phyloP scores from a whole-genome alignment of 768 basidiomycete species.

The Rhizopogon salebrosus region DNA sequence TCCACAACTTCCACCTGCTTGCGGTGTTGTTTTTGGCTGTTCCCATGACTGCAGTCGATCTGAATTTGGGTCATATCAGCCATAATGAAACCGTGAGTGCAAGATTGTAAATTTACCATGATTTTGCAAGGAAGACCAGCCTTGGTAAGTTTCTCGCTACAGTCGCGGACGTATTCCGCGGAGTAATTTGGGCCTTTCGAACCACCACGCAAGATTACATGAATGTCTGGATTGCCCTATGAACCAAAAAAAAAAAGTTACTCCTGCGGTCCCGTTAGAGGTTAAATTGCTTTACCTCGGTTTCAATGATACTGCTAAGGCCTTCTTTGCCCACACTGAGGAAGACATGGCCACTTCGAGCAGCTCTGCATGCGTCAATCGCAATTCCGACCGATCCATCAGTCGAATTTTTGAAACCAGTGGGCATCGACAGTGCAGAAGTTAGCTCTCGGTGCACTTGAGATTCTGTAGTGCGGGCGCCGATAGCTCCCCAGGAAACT shows the following conservation, averaged over 20 bases:
- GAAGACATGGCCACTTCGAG: slow-evolving; percentile 89
- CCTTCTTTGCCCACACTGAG: slow-evolving; percentile 97
- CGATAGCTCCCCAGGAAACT: slow-evolving; percentile 95
- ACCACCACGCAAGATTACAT: slow-evolving; percentile 92
- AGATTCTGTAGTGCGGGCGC: slow-evolving; percentile 87
- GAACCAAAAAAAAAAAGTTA: neutral
- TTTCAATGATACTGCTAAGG: slow-evolving; percentile 91
- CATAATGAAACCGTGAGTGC: neutral
- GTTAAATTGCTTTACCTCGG: slow-evolving; percentile 48
- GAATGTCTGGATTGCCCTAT: slow-evolving; percentile 87
- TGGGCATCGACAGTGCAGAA: slow-evolving; percentile 88
- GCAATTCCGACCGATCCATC: slow-evolving; percentile 91
- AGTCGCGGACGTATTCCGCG: slow-evolving; percentile 73
- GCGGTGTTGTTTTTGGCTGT: slow-evolving; percentile 86
- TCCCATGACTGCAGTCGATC: slow-evolving; percentile 97
- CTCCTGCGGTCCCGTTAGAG: neutral
- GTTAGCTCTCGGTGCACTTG: slow-evolving; percentile 89
- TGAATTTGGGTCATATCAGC: slow-evolving; percentile 24
- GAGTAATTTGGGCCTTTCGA: slow-evolving; percentile 85
- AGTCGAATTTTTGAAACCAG: slow-evolving; percentile 98
- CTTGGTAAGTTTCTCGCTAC: slow-evolving; percentile 70
- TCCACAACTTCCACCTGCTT: slow-evolving; percentile 87
- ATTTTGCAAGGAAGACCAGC: slow-evolving; percentile 74
- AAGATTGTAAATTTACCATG: slow-evolving; percentile 55
- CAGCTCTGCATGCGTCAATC: slow-evolving; percentile 92